Base-by-base conservation (phyloP, 768 basidiomycete genomes). In the Wakefieldia striispora region DNA sequence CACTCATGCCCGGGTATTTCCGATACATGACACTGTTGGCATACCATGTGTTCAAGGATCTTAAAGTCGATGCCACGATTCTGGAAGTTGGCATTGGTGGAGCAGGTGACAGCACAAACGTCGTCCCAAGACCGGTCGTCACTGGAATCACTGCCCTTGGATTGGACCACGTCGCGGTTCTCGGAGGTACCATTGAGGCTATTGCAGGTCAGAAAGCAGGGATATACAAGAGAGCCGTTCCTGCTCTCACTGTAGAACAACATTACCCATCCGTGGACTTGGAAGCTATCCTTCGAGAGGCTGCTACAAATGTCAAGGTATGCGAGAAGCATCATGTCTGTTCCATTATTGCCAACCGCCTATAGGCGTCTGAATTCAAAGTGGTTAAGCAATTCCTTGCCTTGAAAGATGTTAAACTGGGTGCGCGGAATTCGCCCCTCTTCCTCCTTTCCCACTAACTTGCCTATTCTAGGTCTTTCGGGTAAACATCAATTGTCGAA, bases 1-100 rank as follows among this genome's bases (percentile, higher is more conserved):
- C 26, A n/a, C 57, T 72, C 33, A 95, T 90, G 79, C 97, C 97
- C 9, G 82, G 83, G 50, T 99, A 99, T 71, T 99, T 99, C 70
- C 82, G 92, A 57, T 95, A 91, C 61, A 67, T 98, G 43, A 98
- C 97, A 4, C 78, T 98, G 7, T 74, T 98, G 66, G 94, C 94
- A 3, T 97, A 83, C 66, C 95, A 98, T 58, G 79, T 86, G 3
- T 98, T 99, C 72, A 70, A 91, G 45, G 78, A 83, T 36, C 72
- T 87, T 24, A 83, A 86, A 65, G 82, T 98, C 6, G 84, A 95
- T 56, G 93, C 91, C 3, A 92, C 95, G 1, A 80, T 99, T 46
- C 76, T 99, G 20, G 97, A 99, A 75, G 97, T 98, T 33, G 97
- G 97, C 9, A 86, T 99, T 17, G 97, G 97, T 19, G 97, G 97